phyloP scores from a whole-genome alignment of 2,329 filamentous ascomycete species.

The Berkeleyomyces rouxiae region DNA sequence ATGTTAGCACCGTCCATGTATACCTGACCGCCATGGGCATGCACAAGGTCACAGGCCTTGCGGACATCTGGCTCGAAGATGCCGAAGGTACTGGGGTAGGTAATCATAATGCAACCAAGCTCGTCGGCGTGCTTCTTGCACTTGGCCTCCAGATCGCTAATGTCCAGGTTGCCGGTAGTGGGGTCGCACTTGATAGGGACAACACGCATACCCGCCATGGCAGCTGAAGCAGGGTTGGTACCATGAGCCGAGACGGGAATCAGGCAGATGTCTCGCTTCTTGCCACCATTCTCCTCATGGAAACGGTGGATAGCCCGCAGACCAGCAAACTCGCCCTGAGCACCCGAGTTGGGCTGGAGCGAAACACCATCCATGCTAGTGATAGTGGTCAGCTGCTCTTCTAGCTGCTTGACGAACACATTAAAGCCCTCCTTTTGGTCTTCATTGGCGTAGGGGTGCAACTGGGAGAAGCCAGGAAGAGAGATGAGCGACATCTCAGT shows the following conservation, averaged over 20 bases:
- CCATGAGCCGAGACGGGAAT: slow-evolving; percentile 93
- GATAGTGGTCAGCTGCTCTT: slow-evolving; percentile 59
- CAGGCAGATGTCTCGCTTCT: slow-evolving; percentile 76
- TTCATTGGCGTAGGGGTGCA: slow-evolving; percentile 64
- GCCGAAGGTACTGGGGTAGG: slow-evolving; percentile 87
- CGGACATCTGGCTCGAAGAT: slow-evolving; percentile 86
- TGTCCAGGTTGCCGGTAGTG: slow-evolving; percentile 75
- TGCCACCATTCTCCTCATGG: slow-evolving; percentile 48
- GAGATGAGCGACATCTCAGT: slow-evolving; percentile 84
- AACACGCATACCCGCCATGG: slow-evolving; percentile 91
- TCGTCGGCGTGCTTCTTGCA: slow-evolving; percentile 75
- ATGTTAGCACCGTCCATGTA: slow-evolving; percentile 99
- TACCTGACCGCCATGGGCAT: slow-evolving; percentile 76
- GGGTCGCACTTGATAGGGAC: slow-evolving; percentile 82
- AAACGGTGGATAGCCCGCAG: slow-evolving; percentile 77
- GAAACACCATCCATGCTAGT: slow-evolving; percentile 84
- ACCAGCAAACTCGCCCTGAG: slow-evolving; percentile 87
- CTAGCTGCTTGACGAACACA: slow-evolving; percentile 54
- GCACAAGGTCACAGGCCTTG: slow-evolving; percentile 69
- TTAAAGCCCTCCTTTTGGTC: slow-evolving; percentile 51
- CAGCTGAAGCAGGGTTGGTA: slow-evolving; percentile 86
- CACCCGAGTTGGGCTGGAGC: slow-evolving; percentile 87
- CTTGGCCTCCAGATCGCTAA: slow-evolving; percentile 72
- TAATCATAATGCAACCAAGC: slow-evolving; percentile 88
- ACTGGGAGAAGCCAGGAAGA: slow-evolving; percentile 54